These are phyloP conservation scores for Sedum album DNA, from an alignment of 164 flowering plant genomes.

Conservation along the genomic window DNA sequence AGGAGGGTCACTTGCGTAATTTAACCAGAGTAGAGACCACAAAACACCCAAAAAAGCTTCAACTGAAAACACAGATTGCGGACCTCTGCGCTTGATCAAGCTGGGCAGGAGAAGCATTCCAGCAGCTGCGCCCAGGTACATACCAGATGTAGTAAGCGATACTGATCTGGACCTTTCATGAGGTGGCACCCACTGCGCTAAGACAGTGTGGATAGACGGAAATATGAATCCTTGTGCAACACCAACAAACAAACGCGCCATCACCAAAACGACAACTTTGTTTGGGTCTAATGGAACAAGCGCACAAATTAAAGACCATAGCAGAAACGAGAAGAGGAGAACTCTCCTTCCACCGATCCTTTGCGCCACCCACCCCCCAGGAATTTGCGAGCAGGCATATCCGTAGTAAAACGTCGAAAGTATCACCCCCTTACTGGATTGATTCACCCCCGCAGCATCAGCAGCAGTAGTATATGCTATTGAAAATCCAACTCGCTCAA, in stretches of 20 bases:
- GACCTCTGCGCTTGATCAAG: conserved; percentile 64
- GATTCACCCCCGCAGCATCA: conserved; percentile 70
- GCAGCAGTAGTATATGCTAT: conserved; percentile 84
- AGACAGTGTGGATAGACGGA: conserved; percentile 88
- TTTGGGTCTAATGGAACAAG: conserved; percentile 66
- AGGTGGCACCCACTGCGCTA: conserved; percentile 94
- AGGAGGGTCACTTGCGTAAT: conserved; percentile 68
- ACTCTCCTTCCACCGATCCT: conserved; percentile 75
- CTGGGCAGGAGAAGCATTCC: conserved; percentile 81
- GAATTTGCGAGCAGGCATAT: conserved; percentile 83
- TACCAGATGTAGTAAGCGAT: conserved; percentile 85
- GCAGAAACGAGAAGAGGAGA: conserved; percentile 65
- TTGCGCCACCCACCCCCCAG: conserved; percentile 94
- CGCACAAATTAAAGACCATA: conserved; percentile 80
- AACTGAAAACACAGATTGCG: conserved; percentile 64
- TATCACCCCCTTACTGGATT: conserved; percentile 71
- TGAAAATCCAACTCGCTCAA: conserved; percentile 90
- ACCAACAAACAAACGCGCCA: conserved; percentile 83
- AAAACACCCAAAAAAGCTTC: conserved; percentile 68
- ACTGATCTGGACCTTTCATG: conserved; percentile 90
- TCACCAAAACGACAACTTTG: conserved; percentile 37
- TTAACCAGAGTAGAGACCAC: conserved; percentile 80
- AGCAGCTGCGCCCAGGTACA: conserved; percentile 88
- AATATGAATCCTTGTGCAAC: conserved; percentile 96
- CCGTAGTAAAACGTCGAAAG: conserved; percentile 84